Evolutionary conservation across 2,329 filamentous ascomycete species (phyloP), one percentile per base, ranked within the genome.

Genomic region (Myriangium duriaei): DNA sequence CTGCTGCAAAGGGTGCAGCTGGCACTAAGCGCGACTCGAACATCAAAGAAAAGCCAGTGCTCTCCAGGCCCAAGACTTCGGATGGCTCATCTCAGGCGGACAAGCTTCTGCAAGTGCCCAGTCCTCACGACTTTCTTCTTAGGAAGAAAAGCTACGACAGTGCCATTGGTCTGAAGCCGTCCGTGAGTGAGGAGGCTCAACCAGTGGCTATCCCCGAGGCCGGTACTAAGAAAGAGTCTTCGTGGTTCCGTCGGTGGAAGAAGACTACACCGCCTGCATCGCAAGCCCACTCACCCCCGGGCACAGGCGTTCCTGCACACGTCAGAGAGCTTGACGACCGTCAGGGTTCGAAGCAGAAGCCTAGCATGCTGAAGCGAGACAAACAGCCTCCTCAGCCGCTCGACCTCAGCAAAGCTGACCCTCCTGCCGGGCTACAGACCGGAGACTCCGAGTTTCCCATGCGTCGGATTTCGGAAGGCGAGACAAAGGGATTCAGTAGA

Each of bases 401-500:
- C 40, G 38, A 45, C 21, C 24, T 45, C 28, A 36, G 11, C 14
- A 41, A 30, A 30, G 28, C 30, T 12, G 32, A 37, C 4, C 34
- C 36, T 17, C 29, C 42, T 6, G 16, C 32, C 15, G 41, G 31
- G n/a, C 38, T 41, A 6, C 46, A 54, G 44, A 38, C 49, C 47
- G 32, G 56, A 49, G 57, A 49, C 32, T 64, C 58, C 47, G 63
- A 65, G 38, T 64, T 65, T 30, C 61, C 62, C 3, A 59, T 64
- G 39, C 61, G 63, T 16, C 59, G 52, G 45, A 12, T 30, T 13
- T 39, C 36, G 2, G 34, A 34, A 14, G 35, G 41, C 29, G 48
- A 40, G 46, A 49, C 18, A 44, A 54, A 51, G 42, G 64, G 67
- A 5, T 63, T 74, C 42, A 58, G 71, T 30, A 69, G 65, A 42